Conservation (phyloP, 805 yeast genomes). For the Wickerhamomyces ciferrii region DNA sequence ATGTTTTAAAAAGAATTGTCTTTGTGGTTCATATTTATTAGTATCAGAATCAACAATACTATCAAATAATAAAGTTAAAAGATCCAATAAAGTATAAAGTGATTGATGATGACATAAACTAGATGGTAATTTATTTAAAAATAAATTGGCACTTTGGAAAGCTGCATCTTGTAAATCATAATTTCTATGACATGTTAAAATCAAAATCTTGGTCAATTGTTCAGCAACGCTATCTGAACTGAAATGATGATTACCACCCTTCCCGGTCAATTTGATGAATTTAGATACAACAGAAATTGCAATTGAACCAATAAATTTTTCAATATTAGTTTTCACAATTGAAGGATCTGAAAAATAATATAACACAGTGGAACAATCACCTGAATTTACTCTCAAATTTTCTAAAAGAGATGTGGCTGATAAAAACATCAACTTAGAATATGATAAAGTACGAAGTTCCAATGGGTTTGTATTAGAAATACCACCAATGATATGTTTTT, state of each 20-base stretch:
- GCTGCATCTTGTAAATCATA: conserved; percentile 75
- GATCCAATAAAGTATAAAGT: conserved; percentile 74
- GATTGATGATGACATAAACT: conserved; percentile 70
- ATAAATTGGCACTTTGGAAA: conserved; percentile 63
- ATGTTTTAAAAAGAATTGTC: conserved; percentile 46
- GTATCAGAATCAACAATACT: conserved; percentile 80
- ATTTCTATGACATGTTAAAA: conserved; percentile 74
- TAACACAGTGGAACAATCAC: conserved; percentile 74
- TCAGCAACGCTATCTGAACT: conserved; percentile 53
- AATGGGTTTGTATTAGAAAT: conserved; percentile 37
- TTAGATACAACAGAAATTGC: conserved; percentile 54
- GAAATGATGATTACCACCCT: conserved; percentile 51
- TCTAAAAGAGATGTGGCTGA: conserved; percentile 81
- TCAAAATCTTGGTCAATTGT: conserved; percentile 65
- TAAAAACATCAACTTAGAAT: conserved; percentile 80
- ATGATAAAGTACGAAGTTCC: conserved; percentile 51
- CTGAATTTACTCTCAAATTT: conserved; percentile 68
- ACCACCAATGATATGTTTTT: conserved; percentile 48
- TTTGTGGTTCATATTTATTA: conserved; percentile 81
- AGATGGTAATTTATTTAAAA: conserved; percentile 67
- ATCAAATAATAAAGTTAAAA: conserved; percentile 70
- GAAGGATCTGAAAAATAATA: conserved; percentile 86
- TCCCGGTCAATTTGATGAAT: conserved; percentile 40
- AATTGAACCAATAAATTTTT: conserved; percentile 60
- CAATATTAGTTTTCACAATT: conserved; percentile 60